These are phyloP conservation scores for Phytomonas sp. DNA, from an alignment of 208 protist species.

Conservation along the genomic window DNA sequence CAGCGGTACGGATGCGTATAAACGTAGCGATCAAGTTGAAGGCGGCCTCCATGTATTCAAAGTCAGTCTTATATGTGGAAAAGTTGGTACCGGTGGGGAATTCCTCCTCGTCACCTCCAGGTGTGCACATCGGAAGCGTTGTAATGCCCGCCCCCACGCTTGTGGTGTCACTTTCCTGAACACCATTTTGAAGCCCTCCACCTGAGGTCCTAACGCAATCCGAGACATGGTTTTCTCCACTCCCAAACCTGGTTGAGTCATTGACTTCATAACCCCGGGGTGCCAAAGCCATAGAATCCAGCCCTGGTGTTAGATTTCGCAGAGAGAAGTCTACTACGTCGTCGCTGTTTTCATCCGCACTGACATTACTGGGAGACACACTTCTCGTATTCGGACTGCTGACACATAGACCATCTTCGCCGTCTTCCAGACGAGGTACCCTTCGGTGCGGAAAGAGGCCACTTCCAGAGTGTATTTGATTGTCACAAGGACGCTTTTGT, in stretches of 20 bases:
- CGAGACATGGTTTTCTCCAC: background rate
- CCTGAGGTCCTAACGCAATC: no score
- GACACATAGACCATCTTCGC: constrained; percentile 5
- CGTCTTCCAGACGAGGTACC: constrained; percentile 3
- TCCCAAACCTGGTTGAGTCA: background rate
- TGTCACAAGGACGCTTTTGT: background rate
- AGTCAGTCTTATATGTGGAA: constrained; percentile 69
- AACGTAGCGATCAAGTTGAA: constrained; percentile 82
- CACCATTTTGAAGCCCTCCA: background rate
- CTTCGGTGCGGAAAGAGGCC: background rate
- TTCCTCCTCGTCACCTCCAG: constrained; percentile 9
- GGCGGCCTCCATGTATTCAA: constrained; percentile 89
- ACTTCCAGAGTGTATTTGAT: background rate
- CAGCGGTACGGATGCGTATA: constrained; percentile 75
- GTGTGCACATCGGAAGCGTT: constrained; percentile 2
- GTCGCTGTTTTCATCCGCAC: constrained; percentile 10
- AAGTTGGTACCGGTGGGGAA: background rate
- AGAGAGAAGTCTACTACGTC: background rate
- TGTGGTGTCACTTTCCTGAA: background rate
- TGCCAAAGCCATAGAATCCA: background rate
- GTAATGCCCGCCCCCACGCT: background rate
- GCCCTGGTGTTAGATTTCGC: background rate
- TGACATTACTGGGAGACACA: background rate
- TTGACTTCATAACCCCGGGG: background rate
- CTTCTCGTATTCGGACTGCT: background rate